Evolutionary conservation across 257 asterid species (phyloP).

Genomic region (Hygrophila difformis): DNA sequence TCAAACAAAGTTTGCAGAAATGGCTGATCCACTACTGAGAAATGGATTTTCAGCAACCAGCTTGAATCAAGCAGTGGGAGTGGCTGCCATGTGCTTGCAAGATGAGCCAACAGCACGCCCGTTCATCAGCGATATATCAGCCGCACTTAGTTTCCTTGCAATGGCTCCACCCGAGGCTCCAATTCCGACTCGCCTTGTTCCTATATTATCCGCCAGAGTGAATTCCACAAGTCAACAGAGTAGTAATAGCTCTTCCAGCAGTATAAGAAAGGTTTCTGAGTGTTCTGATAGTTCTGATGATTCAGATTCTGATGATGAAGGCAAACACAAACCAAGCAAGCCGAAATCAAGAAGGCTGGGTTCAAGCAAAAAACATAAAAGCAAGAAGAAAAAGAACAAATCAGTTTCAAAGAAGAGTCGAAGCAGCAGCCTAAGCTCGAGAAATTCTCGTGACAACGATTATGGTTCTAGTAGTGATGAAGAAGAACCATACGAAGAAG

Average conservation of each 20-base stretch:
- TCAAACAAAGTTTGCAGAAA: conserved; percentile 50
- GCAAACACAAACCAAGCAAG: conserved; percentile 4
- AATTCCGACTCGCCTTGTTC: conserved; percentile 30
- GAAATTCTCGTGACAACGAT: no score
- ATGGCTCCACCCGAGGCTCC: conserved; percentile 47
- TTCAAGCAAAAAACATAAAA: no score
- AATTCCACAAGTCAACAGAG: conserved; percentile 16
- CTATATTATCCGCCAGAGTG: conserved; percentile 25
- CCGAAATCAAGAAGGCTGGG: no score
- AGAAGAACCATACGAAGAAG: no score
- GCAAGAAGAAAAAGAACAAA: no score
- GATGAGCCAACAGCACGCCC: conserved; percentile 74
- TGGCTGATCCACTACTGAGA: conserved; percentile 63
- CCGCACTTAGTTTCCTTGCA: conserved; percentile 54
- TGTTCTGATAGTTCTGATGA: neutral
- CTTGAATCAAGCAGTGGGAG: conserved; percentile 74
- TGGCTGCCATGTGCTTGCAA: conserved; percentile 80
- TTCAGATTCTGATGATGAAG: neutral
- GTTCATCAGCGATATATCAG: conserved; percentile 54
- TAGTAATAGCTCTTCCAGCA: neutral
- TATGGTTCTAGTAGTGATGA: no score
- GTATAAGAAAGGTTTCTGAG: neutral
- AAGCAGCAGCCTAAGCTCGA: no score
- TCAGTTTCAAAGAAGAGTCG: no score
- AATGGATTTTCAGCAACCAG: conserved; percentile 34